Conservation (phyloP, 805 yeast species). For the Ogataea haglerorum region DNA sequence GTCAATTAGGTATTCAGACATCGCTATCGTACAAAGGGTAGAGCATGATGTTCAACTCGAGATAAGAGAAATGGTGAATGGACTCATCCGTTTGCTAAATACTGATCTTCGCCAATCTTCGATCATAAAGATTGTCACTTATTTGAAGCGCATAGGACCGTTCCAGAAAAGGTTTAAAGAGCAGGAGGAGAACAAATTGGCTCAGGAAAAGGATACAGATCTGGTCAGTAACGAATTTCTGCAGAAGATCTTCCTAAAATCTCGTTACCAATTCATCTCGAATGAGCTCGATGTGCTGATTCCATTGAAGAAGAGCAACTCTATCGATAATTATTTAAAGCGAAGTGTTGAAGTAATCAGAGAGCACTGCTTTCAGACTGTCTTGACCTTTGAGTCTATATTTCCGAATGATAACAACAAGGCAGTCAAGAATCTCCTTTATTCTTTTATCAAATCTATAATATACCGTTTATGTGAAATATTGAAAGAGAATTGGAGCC, state of each 20-base stretch:
- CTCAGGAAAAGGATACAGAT: neutral
- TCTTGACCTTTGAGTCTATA: slow-evolving; percentile 62
- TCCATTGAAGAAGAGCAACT: slow-evolving; percentile 52
- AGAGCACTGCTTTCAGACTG: slow-evolving; percentile 74
- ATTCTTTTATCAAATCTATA: slow-evolving; percentile 37
- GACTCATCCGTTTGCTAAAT: slow-evolving; percentile 62
- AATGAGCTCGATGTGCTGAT: slow-evolving; percentile 54
- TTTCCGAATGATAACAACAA: slow-evolving; percentile 42
- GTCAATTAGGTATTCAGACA: slow-evolving; percentile 62
- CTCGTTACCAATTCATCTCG: slow-evolving; percentile 65
- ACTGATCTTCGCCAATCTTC: slow-evolving; percentile 79
- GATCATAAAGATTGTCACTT: slow-evolving; percentile 72
- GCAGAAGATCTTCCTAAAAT: slow-evolving; percentile 59
- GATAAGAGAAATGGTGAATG: slow-evolving; percentile 58
- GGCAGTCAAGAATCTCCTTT: slow-evolving; percentile 31
- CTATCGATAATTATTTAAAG: slow-evolving; percentile 62
- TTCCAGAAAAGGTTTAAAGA: slow-evolving; percentile 27
- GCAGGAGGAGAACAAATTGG: slow-evolving; percentile 7
- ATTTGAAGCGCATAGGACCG: slow-evolving; percentile 65
- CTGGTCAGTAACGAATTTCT: slow-evolving; percentile 31
- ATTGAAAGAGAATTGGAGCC: slow-evolving; percentile 29
- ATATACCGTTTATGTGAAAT: slow-evolving; percentile 32
- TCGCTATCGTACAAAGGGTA: slow-evolving; percentile 48
- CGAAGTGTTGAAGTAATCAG: slow-evolving; percentile 80
- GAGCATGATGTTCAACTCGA: slow-evolving; percentile 52